phyloP scores from a whole-genome alignment of 2,329 filamentous ascomycete species.

The Trichoderma gracile region DNA sequence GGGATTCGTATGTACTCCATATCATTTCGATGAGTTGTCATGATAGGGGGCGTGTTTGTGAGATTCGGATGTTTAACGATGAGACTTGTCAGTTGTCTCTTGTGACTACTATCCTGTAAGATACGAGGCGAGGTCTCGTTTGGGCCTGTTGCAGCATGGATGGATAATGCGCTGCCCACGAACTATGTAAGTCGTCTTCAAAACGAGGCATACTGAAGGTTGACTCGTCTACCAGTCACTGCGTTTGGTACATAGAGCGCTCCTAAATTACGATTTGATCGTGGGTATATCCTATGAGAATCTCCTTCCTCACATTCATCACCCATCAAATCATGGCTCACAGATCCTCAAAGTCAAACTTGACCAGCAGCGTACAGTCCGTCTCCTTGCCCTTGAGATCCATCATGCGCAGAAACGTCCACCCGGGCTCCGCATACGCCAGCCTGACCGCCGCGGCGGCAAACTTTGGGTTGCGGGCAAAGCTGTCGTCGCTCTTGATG shows the following conservation, averaged over 20 bases:
- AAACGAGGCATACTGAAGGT: neutral
- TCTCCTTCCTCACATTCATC: neutral
- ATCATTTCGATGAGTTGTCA: too few species aligned
- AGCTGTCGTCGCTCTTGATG: conserved; percentile 67
- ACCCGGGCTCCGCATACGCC: conserved; percentile 56
- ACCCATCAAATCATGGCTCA: conserved; percentile 21
- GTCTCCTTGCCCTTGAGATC: conserved; percentile 66
- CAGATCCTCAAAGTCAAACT: conserved; percentile 56
- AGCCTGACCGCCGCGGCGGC: conserved; percentile 62
- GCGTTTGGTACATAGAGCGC: neutral
- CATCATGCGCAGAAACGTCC: conserved; percentile 65
- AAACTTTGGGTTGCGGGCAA: conserved; percentile 62
- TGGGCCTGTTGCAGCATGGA: neutral
- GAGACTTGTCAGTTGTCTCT: too few species aligned
- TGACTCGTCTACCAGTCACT: neutral
- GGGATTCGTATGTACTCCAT: too few species aligned
- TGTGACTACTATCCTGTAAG: too few species aligned
- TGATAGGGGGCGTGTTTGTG: too few species aligned
- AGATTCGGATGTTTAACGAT: too few species aligned
- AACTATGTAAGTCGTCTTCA: neutral
- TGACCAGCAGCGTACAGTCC: conserved; percentile 60
- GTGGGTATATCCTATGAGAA: neutral
- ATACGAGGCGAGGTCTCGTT: neutral
- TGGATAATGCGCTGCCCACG: neutral
- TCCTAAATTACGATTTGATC: too few species aligned